A percentile compares a stretch with the other conserved stretches of the same genome.
phyloP scores from a whole-genome alignment of 306 rosid genomes.

The Quercus engelmannii region DNA sequence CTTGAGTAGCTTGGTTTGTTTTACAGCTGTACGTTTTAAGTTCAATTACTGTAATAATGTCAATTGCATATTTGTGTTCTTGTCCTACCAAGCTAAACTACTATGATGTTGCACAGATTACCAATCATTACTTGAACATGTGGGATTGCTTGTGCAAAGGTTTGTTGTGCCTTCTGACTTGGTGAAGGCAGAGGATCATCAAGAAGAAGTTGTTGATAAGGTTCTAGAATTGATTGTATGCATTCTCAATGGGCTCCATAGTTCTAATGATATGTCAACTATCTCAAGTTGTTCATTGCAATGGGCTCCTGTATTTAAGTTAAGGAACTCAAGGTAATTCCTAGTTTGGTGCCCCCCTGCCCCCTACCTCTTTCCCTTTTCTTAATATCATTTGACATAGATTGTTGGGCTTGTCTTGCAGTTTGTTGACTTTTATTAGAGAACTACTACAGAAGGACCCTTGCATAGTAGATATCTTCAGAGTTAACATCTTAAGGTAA shows the following conservation, averaged over 20 bases:
- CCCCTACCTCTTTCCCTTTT: not conserved
- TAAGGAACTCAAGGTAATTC: constrained; percentile 54
- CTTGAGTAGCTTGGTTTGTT: not conserved
- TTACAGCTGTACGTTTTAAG: not conserved
- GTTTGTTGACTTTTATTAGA: constrained; percentile 64
- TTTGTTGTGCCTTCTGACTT: constrained; percentile 39
- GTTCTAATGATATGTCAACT: constrained; percentile 29
- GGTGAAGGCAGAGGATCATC: constrained; percentile 34
- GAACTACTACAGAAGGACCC: constrained; percentile 51
- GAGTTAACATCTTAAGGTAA: constrained; percentile 64
- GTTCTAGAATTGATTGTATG: constrained; percentile 60
- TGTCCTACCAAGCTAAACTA: constrained; percentile 12
- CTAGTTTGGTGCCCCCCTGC: not conserved
- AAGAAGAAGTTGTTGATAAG: constrained; percentile 43
- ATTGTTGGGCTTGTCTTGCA: constrained; percentile 35
- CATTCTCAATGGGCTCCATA: constrained; percentile 65
- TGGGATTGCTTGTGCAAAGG: constrained; percentile 38
- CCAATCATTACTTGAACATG: constrained; percentile 52
- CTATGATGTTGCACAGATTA: constrained; percentile 53
- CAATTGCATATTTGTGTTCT: not conserved
- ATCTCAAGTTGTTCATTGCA: constrained; percentile 61
- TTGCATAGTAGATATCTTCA: constrained; percentile 41
- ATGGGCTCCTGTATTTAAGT: constrained; percentile 74
- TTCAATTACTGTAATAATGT: not conserved
- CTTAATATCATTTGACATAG: constrained; percentile 26